Evolutionary conservation across 106 monocot species (phyloP), one percentile per base, ranked within the genome.

Genomic region (Dendrobium chrysotoxum): DNA sequence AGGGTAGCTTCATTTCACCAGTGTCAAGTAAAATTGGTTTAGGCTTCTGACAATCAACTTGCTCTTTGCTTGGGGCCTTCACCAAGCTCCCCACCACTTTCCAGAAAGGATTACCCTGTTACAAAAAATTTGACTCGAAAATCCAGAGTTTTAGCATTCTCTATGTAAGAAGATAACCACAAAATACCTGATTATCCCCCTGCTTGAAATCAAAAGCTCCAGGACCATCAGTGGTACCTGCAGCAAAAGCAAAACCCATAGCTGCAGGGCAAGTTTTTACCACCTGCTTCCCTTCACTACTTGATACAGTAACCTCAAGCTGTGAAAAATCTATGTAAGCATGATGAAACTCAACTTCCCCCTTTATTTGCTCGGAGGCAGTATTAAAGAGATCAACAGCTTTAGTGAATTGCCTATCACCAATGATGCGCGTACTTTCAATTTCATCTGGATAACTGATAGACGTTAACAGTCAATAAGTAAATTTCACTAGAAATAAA

Each of bases 171-270:
- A 50, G 50, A 50, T 15, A 50, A 50, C 50, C 44, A 9, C 44
- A 44, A 44, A 9, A 46, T 31, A 77, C 96, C 90, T 85, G 79
- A 66, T 85, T 84, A 83, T 96, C 96, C 44, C 96, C 93, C 86
- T 96, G 96, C 82, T 78, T 88, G 65, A 96, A 96, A 82, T 94
- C 93, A 86, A 94, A 96, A 77, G 93, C 93, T 80, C 96, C 96
- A 80, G 96, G 96, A 46, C 96, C 96, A 84, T 96, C 96, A 13
- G 96, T 94, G 53, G 93, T 92, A 77, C 96, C 96, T 71, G 96
- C 96, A 83, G 96, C 96, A 90, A 96, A 92, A 65, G 88, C 90
- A 85, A 94, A 94, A 5, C 96, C 96, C 93, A 96, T 87, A 6
- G 96, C 96, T 31, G 96, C 96, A 45, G 96, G 93, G 50, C 96